A percentile compares a stretch with the other conserved stretches of the same genome.
phyloP scores from a whole-genome alignment of 352 stramenopile genomes.

The Globisporangium alternatum region DNA sequence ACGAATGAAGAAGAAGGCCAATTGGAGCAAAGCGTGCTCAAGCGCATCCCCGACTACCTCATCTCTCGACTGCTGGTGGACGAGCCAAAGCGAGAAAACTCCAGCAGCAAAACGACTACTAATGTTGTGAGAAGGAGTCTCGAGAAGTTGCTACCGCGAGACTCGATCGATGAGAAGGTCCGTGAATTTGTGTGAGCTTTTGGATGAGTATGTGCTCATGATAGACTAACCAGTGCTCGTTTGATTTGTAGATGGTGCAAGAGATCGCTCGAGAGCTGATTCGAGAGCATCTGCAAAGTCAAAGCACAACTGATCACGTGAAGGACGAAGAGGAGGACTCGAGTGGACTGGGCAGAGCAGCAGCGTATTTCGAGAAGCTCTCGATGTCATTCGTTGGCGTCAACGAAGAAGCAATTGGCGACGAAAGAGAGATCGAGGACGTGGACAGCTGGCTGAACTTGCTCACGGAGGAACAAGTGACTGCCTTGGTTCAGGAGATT shows the following conservation, averaged over 20 bases:
- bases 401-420: not conserved
- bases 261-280: slow-evolving; percentile 40
- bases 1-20: slow-evolving; percentile 5
- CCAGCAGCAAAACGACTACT: not conserved
- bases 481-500: slow-evolving; percentile 36
- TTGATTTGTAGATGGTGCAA: slow-evolving; percentile 18
- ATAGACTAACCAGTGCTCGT: not conserved
- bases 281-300: slow-evolving; percentile 20
- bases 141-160: slow-evolving; percentile 27
- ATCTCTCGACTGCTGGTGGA: slow-evolving; percentile 27
- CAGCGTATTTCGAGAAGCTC: slow-evolving; percentile 32
- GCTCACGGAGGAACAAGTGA: slow-evolving; percentile 50
- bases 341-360: slow-evolving; percentile 35
- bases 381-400: not conserved
- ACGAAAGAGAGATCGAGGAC: slow-evolving; percentile 7
- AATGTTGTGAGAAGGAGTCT: slow-evolving; percentile 30
- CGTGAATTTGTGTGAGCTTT: not conserved
- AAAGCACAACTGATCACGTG: not conserved
- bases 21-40: slow-evolving; percentile 27
- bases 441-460: slow-evolving; percentile 29
- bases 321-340: slow-evolving; percentile 18
- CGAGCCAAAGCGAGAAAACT: not conserved
- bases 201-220: not conserved
- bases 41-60: slow-evolving; percentile 18
- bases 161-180: slow-evolving; percentile 31